Evolutionary conservation across 768 basidiomycete species (phyloP), one percentile per base, ranked within the genome.

Genomic region (Leucosporidium scottii): DNA sequence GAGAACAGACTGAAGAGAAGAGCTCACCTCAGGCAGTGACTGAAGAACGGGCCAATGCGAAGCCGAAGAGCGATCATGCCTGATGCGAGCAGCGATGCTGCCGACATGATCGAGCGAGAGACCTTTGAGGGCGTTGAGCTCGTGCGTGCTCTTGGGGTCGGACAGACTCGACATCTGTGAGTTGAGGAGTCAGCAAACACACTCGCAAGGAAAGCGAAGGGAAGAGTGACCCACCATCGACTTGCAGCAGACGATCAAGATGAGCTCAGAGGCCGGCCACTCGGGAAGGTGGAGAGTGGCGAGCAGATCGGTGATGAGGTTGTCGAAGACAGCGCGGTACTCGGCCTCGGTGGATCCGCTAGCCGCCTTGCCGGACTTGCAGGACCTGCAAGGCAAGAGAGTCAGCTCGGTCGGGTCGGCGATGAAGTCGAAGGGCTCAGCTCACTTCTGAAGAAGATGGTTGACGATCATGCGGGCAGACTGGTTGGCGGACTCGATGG

Each of bases 281-380:
- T 99, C 96, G 0, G 96, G 93, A 85, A 90, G 90, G 76, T 88
- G 93, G 9, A 97, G 81, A 25, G 96, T 92, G 13, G 84, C 83
- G 28, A 98, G 82, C 28, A 96, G 81, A 75, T 99, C 96, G 2
- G 86, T 85, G 51, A 98, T 85, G 17, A 98, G 81, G 73, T 89
- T 89, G 75, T 98, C 94, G 67, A 98, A 89, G 49, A 98, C 91
- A 0, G 86, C 82, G 59, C 92, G 86, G 77, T 97, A 97, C 76
- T 98, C 94, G 8, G 89, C 87, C 75, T 99, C 96, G 72, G 91
- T 92, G 0, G 92, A 87, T 72, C 89, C 91, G 77, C 94, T 94
- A 20, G 88, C 90, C 8, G 85, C 85, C 78, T 90, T 93, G 12
- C 90, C 91, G 1, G 93, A 88, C 66, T 89, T 87, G 64, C 70